phyloP scores from a whole-genome alignment of 495 filamentous ascomycete species.

The Talaromyces thailandensis region DNA sequence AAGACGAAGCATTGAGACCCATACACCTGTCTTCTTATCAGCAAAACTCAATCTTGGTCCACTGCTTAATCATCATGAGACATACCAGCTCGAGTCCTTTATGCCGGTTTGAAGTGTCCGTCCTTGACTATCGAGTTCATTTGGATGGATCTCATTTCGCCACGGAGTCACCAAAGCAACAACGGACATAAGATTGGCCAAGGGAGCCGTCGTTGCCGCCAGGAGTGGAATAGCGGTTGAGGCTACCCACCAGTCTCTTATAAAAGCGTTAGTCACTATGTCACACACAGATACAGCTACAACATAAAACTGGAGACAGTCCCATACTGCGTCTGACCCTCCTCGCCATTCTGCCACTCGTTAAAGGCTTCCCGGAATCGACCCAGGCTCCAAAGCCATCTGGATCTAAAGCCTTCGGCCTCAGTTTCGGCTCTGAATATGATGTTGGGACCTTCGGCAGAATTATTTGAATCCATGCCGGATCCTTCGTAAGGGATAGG shows the following conservation, averaged over 20 bases:
- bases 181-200: conserved; percentile 72
- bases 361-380: conserved; percentile 1
- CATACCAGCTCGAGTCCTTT: conserved; percentile 45
- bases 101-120: conserved; percentile 33
- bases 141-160: conserved; percentile 38
- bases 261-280: background rate
- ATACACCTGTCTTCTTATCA: conserved; percentile 25
- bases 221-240: conserved; percentile 68
- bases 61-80: background rate
- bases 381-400: background rate
- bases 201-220: conserved; percentile 60
- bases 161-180: conserved; percentile 61
- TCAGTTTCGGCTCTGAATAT: background rate
- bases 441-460: background rate
- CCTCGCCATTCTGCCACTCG: background rate
- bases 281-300: background rate
- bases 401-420: background rate
- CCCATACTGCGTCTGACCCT: background rate
- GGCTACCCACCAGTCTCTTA: conserved; percentile 69
- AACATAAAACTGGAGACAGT: background rate
- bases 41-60: background rate
- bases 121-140: background rate
- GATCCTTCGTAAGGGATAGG: background rate
- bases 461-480: background rate
- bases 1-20: conserved; percentile 54